Evolutionary conservation across 306 rosid genomes (phyloP).

Genomic region (Urtica urens): DNA sequence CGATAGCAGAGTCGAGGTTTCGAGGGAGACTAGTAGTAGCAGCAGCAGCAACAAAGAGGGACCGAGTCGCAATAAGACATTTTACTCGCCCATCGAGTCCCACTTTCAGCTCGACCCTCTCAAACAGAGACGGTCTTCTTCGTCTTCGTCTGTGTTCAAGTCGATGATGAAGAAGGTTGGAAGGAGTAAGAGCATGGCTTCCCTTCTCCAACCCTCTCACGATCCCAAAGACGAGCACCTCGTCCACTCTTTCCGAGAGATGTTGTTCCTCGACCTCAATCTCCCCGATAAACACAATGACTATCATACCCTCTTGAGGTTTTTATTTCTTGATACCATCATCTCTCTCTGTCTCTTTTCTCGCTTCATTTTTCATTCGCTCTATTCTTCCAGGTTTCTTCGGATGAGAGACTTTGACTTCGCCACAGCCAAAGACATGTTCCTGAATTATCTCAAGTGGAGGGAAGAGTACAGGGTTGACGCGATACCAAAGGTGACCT

Average conservation of each 20-base stretch:
- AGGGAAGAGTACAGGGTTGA: conserved; percentile 60
- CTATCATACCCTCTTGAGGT: conserved; percentile 88
- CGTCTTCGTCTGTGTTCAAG: conserved; percentile 20
- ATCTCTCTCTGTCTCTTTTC: background rate
- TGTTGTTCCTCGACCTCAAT: conserved; percentile 43
- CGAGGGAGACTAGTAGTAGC: conserved; percentile 5
- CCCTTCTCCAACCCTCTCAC: conserved; percentile 42
- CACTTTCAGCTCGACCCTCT: conserved; percentile 38
- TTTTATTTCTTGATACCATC: background rate
- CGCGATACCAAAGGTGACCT: conserved; percentile 45
- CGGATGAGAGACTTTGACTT: conserved; percentile 79
- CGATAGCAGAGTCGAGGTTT: conserved; percentile 25
- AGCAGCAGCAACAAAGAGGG: background rate
- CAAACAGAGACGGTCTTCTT: conserved; percentile 11
- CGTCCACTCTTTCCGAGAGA: conserved; percentile 46
- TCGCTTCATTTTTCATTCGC: background rate
- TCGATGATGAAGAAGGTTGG: conserved; percentile 27
- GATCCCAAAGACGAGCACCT: conserved; percentile 52
- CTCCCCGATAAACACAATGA: conserved; percentile 48
- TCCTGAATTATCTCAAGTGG: conserved; percentile 71
- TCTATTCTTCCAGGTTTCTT: conserved; percentile 53
- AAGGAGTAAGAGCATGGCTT: conserved; percentile 35
- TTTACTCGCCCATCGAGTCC: conserved; percentile 64
- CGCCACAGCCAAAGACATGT: conserved; percentile 51
- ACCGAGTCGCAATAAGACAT: conserved; percentile 19